Percentiles rank a stretch among this genome's conserved stretches.
phyloP scores from a whole-genome alignment of 768 basidiomycete genomes.

The Boletus speciosus region DNA sequence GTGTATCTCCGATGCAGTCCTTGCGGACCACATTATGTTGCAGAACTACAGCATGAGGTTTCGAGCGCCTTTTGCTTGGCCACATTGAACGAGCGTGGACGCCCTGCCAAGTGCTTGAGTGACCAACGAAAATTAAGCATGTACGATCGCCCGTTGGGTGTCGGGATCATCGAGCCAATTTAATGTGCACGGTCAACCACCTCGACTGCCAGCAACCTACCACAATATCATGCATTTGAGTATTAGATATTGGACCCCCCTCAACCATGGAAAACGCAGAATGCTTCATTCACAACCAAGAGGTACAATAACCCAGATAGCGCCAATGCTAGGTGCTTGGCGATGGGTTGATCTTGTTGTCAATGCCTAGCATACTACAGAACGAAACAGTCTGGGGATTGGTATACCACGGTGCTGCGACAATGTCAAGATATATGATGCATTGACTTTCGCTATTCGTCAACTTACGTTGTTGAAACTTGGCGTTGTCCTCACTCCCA shows the following conservation, averaged over 20 bases:
- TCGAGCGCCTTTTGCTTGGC: too few species aligned
- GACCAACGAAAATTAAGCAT: too few species aligned
- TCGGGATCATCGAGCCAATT: too few species aligned
- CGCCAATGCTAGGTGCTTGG: slow-evolving; percentile 1
- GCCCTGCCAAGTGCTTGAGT: too few species aligned
- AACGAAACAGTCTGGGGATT: slow-evolving; percentile 91
- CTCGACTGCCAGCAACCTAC: too few species aligned
- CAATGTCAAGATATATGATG: background rate
- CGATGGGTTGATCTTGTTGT: slow-evolving; percentile 59
- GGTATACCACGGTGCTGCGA: slow-evolving; percentile 67
- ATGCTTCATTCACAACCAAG: background rate
- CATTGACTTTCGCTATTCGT: background rate
- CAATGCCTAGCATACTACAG: slow-evolving; percentile 72
- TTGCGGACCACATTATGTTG: too few species aligned
- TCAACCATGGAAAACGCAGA: background rate
- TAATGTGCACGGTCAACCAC: too few species aligned
- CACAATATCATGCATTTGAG: too few species aligned
- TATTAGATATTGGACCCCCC: background rate
- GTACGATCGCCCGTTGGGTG: too few species aligned
- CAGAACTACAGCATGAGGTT: too few species aligned
- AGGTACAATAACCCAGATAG: background rate
- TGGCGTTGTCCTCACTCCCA: slow-evolving; percentile 36
- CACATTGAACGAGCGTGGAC: too few species aligned
- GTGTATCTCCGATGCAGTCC: too few species aligned
- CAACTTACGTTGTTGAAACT: slow-evolving; percentile 39